These are phyloP conservation scores for Borovskyia barvae DNA, from an alignment of 208 protist species.

Conservation along the genomic window DNA sequence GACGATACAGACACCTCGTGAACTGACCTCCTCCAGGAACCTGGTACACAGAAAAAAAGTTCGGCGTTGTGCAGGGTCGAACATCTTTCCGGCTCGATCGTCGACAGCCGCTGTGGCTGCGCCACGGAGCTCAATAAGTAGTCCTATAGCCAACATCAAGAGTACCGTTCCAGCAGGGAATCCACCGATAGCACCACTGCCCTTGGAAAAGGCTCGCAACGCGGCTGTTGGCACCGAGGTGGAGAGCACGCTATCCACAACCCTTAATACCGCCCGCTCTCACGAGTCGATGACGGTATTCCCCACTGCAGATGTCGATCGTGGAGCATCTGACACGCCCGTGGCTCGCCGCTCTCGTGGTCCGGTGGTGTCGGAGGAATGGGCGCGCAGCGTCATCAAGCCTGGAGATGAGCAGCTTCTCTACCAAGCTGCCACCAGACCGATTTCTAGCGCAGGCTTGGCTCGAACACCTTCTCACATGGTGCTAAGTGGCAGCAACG, in stretches of 20 bases:
- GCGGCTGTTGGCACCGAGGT: too few species aligned
- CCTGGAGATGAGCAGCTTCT: slow-evolving; percentile 72
- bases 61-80: too few species aligned
- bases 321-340: background rate
- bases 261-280: slow-evolving; percentile 8
- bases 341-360: slow-evolving; percentile 8
- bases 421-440: slow-evolving; percentile 26
- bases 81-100: too few species aligned
- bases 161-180: too few species aligned
- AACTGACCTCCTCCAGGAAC: too few species aligned
- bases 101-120: too few species aligned
- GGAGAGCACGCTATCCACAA: slow-evolving; percentile 4
- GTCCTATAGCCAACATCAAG: too few species aligned
- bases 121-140: too few species aligned
- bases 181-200: background rate
- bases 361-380: slow-evolving; percentile 73
- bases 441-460: background rate
- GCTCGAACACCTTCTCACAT: slow-evolving; percentile 6
- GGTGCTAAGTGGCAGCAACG: slow-evolving; percentile 7
- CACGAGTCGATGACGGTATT: background rate
- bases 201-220: background rate
- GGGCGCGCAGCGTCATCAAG: slow-evolving; percentile 73
- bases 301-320: background rate
- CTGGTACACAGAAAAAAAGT: too few species aligned
- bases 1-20: too few species aligned